Conservation (phyloP, 176 grass and related monocot genomes). For the Eragrostis curvula region DNA sequence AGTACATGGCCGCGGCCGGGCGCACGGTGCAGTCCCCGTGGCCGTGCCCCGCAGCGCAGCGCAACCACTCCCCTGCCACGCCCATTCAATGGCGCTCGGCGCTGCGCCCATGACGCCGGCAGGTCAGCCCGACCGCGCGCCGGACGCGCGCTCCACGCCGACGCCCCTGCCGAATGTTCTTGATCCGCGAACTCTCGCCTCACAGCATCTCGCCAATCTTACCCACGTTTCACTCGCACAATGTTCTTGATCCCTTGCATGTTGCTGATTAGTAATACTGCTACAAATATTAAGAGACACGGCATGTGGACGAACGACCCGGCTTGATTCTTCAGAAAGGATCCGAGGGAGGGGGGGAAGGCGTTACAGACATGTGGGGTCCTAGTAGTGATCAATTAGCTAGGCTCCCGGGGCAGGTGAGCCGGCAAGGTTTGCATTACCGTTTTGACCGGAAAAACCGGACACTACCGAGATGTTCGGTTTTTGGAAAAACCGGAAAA, state of each 20-base stretch:
- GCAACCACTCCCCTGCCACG: slow-evolving; percentile 25
- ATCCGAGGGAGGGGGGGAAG: neutral
- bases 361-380: slow-evolving; percentile 13
- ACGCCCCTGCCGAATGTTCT: no score
- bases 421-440: no score
- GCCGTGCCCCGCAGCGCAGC: slow-evolving; percentile 11
- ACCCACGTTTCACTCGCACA: neutral
- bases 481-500: no score
- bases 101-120: slow-evolving; percentile 53
- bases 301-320: neutral
- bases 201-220: neutral
- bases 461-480: no score
- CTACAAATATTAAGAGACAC: neutral
- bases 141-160: slow-evolving; percentile 9
- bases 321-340: neutral
- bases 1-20: slow-evolving; percentile 16
- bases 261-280: neutral
- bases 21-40: neutral
- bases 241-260: neutral
- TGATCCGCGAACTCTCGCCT: neutral
- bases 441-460: no score
- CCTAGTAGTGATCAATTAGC: neutral
- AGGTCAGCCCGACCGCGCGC: slow-evolving; percentile 25
- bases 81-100: slow-evolving; percentile 44
- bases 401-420: slow-evolving; percentile 10